Evolutionary conservation across 257 asterid genomes (phyloP).

Genomic region (Solanum clarkiae): DNA sequence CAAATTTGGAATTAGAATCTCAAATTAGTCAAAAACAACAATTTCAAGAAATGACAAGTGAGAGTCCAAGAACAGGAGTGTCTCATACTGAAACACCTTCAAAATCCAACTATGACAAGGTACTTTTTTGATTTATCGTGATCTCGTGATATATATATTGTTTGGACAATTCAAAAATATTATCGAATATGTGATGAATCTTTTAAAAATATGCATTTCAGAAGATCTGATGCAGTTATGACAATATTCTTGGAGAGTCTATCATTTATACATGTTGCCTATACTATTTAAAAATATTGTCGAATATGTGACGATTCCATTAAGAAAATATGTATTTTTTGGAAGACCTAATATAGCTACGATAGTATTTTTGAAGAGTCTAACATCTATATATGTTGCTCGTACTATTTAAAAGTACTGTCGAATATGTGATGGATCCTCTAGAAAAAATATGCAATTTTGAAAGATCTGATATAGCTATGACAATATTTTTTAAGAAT

Average conservation of each 20-base stretch:
- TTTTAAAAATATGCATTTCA: background rate
- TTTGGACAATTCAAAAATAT: background rate
- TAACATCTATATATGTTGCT: background rate
- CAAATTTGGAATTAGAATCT: constrained; percentile 45
- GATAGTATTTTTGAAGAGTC: background rate
- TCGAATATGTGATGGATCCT: background rate
- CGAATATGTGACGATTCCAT: too few species aligned
- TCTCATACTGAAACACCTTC: constrained; percentile 21
- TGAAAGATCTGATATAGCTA: background rate
- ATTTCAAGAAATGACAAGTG: constrained; percentile 18
- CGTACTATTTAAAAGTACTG: background rate
- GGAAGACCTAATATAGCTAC: too few species aligned
- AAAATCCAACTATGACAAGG: constrained; percentile 54
- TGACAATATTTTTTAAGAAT: background rate
- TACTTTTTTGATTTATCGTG: background rate
- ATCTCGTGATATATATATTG: background rate
- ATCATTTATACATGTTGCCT: too few species aligned
- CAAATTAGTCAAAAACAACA: constrained; percentile 34
- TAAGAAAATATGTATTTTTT: background rate
- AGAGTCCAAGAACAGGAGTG: constrained; percentile 16
- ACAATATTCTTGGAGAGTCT: too few species aligned
- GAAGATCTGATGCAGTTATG: too few species aligned
- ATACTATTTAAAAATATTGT: too few species aligned
- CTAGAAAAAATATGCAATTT: background rate
- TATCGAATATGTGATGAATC: background rate